These are phyloP conservation scores for Pugionium dolabratum DNA, from an alignment of 345 rosid species.

Conservation along the genomic window DNA sequence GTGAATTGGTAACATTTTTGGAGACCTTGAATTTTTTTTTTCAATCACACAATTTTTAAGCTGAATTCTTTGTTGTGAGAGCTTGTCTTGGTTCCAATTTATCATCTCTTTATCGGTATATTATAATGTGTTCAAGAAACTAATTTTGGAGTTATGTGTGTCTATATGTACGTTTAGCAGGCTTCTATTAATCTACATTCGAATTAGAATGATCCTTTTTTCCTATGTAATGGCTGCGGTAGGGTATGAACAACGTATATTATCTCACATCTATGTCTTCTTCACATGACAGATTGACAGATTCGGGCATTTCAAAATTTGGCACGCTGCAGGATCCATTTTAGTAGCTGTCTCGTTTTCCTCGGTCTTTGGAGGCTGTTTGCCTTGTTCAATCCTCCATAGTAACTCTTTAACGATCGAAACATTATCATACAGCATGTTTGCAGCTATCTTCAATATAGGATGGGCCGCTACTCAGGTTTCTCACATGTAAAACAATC, in stretches of 20 bases:
- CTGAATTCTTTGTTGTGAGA: no score
- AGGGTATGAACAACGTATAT: conserved; percentile 38
- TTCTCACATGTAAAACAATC: conserved; percentile 80
- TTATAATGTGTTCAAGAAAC: no score
- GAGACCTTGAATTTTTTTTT: no score
- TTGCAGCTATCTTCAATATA: conserved; percentile 86
- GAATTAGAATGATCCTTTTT: neutral
- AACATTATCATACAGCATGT: conserved; percentile 72
- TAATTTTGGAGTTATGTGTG: no score
- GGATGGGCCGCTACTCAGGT: conserved; percentile 99
- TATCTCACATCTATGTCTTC: conserved; percentile 20
- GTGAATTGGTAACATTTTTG: conserved; percentile 72
- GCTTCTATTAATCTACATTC: neutral
- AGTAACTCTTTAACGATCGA: conserved; percentile 49
- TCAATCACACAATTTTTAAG: no score
- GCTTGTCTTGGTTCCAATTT: no score
- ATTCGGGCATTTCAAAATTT: conserved; percentile 91
- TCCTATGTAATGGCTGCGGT: no score
- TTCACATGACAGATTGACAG: conserved; percentile 47
- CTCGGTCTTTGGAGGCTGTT: conserved; percentile 90
- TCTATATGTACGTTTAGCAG: no score
- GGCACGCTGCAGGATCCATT: conserved; percentile 91
- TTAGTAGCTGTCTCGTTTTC: conserved; percentile 92
- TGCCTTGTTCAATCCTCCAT: conserved; percentile 66
- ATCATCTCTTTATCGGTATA: no score